Conservation (phyloP, 1,284 basidiomycete genomes). For the Fomitopsis palustris region DNA sequence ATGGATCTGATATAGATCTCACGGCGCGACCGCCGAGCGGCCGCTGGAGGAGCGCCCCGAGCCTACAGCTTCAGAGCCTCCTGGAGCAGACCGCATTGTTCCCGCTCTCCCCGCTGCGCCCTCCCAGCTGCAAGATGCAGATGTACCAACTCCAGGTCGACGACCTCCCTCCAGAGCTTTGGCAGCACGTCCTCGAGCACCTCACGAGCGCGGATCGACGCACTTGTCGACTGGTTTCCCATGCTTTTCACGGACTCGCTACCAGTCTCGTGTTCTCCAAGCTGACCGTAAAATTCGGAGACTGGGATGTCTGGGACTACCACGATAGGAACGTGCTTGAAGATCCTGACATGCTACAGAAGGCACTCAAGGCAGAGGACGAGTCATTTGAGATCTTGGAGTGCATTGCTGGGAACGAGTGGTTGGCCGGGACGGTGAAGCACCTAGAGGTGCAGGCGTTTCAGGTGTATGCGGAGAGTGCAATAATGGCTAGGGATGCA, state of each 20-base stretch:
- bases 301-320: neutral
- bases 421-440: neutral
- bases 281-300: neutral
- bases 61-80: too few relatives aligned
- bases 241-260: neutral
- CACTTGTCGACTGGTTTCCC: neutral
- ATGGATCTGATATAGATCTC: too few relatives aligned
- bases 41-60: too few relatives aligned
- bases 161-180: neutral
- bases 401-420: neutral
- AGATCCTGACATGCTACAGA: neutral
- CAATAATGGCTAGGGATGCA: neutral
- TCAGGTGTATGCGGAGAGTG: neutral
- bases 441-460: neutral
- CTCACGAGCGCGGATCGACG: neutral
- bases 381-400: neutral
- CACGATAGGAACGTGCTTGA: neutral
- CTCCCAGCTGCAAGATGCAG: too few relatives aligned
- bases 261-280: neutral
- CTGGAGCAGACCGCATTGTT: too few relatives aligned
- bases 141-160: neutral
- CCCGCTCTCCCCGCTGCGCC: too few relatives aligned
- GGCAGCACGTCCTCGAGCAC: neutral
- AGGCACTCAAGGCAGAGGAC: neutral
- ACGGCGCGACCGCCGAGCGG: too few relatives aligned